These are phyloP conservation scores for Picea glauca DNA, from an alignment of 75 land plant genomes.

Conservation along the genomic window DNA sequence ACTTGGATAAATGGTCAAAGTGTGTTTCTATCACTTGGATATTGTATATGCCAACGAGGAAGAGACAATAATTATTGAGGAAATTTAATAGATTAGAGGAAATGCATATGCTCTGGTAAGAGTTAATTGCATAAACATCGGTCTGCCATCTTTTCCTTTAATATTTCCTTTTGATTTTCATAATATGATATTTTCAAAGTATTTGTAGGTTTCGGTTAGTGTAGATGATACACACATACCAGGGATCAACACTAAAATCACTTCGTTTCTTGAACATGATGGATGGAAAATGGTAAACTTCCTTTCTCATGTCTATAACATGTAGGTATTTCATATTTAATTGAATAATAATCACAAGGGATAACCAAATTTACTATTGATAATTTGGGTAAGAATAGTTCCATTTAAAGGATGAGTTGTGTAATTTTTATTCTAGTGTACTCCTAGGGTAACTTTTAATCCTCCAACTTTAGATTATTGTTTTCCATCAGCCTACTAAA, in stretches of 20 bases:
- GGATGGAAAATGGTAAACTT: slow-evolving; percentile 91
- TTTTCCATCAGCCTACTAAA: no score
- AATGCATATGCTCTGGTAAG: slow-evolving; percentile 94
- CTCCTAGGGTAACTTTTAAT: no score
- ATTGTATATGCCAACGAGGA: slow-evolving; percentile 67
- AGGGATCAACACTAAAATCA: slow-evolving; percentile 86
- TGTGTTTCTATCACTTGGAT: slow-evolving; percentile 25
- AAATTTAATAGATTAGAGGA: slow-evolving; percentile 81
- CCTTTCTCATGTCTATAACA: no score
- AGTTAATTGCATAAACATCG: background rate
- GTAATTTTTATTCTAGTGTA: no score
- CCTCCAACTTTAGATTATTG: no score
- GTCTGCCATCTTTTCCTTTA: background rate
- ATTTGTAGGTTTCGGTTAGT: slow-evolving; percentile 75
- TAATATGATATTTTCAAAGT: background rate
- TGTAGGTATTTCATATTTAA: no score
- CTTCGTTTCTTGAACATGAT: slow-evolving; percentile 76
- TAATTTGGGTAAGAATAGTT: no score
- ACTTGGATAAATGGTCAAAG: background rate
- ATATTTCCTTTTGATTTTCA: background rate
- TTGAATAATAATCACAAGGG: no score
- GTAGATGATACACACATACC: slow-evolving; percentile 96
- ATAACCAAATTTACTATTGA: no score
- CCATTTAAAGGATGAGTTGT: no score
- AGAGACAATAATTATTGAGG: slow-evolving; percentile 76